Evolutionary conservation across 1,284 basidiomycete genomes (phyloP).

Genomic region (Ceratobasidium sp.): DNA sequence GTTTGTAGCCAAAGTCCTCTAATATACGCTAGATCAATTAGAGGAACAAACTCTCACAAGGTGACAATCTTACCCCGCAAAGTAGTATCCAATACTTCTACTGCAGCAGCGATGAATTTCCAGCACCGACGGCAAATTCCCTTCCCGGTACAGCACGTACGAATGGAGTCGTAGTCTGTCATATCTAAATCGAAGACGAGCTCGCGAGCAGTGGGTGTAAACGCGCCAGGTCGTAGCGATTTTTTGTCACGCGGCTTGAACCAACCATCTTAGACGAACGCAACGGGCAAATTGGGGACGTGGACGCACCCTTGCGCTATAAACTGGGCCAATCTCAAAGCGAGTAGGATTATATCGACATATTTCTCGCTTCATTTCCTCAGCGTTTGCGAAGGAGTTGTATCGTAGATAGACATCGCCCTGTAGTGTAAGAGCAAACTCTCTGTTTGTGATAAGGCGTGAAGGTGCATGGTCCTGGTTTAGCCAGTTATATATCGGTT

Average conservation of each 20-base stretch:
- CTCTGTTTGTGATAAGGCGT: conserved; percentile 88
- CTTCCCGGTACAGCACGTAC: conserved; percentile 94
- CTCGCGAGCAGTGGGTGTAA: conserved; percentile 86
- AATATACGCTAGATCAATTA: neutral
- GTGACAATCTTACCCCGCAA: conserved; percentile 65
- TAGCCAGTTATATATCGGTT: conserved; percentile 92
- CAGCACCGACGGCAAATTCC: conserved; percentile 95
- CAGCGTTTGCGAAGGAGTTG: conserved; percentile 85
- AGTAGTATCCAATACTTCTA: conserved; percentile 83
- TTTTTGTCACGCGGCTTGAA: conserved; percentile 89
- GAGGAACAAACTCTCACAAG: neutral
- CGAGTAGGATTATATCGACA: conserved; percentile 84
- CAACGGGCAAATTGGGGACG: neutral
- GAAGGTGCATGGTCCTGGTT: conserved; percentile 82
- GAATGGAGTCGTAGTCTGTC: conserved; percentile 97
- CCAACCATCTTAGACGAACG: conserved; percentile 18
- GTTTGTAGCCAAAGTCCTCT: conserved; percentile 60
- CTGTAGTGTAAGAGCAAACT: conserved; percentile 95
- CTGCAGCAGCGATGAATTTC: conserved; percentile 93
- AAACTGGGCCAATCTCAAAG: conserved; percentile 97
- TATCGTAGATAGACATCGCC: conserved; percentile 96
- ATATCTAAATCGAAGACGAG: conserved; percentile 99
- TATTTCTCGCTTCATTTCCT: conserved; percentile 94
- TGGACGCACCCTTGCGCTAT: conserved; percentile 79
- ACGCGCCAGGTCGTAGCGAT: conserved; percentile 77